Conservation (phyloP, 2,329 filamentous ascomycete genomes). For the Claviceps sp. region DNA sequence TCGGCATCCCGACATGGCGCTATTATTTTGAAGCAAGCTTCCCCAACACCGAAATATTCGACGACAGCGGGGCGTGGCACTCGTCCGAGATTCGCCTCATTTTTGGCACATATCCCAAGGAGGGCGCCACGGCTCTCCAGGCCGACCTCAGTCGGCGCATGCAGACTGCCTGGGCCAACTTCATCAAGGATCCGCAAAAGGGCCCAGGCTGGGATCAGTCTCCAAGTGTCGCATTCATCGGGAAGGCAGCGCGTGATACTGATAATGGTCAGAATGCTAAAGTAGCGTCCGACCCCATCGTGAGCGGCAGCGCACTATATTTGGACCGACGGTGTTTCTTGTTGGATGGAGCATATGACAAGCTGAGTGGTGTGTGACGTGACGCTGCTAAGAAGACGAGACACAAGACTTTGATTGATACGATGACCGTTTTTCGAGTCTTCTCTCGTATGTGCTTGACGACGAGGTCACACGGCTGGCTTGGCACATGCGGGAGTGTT, state of each 20-base stretch:
- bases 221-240: background rate
- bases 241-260: background rate
- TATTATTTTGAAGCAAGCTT: conserved; percentile 3
- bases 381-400: too few species aligned
- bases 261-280: background rate
- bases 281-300: background rate
- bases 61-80: conserved; percentile 1
- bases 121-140: background rate
- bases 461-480: background rate
- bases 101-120: conserved; percentile 1
- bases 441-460: too few species aligned
- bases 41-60: background rate
- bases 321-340: background rate
- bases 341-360: background rate
- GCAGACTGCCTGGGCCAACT: conserved; percentile 1
- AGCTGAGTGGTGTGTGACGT: background rate
- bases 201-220: background rate
- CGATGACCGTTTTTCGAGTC: too few species aligned
- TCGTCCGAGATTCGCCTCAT: conserved; percentile 2
- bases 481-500: background rate
- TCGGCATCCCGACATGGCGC: conserved; percentile 1
- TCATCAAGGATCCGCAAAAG: background rate
- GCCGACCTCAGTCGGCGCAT: background rate
- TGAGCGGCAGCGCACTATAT: background rate
- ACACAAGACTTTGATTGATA: too few species aligned